These are phyloP conservation scores for Cordia subcordata DNA, from an alignment of 257 asterid species.

Conservation along the genomic window DNA sequence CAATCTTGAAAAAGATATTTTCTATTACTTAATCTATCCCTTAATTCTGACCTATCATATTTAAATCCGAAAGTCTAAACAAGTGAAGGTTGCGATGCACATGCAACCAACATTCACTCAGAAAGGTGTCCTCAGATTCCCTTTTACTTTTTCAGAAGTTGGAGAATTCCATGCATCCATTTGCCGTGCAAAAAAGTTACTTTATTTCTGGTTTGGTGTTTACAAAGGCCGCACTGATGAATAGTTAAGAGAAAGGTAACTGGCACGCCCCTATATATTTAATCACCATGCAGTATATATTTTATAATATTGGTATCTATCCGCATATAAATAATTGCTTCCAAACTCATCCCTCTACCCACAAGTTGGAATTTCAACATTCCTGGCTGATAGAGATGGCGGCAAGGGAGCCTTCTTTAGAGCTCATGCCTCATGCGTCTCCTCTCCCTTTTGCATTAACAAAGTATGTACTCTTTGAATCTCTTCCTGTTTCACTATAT, in stretches of 20 bases:
- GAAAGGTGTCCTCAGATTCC: not conserved
- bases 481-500: not conserved
- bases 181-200: not conserved
- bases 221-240: not conserved
- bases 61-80: not conserved
- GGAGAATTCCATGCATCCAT: not conserved
- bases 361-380: not conserved
- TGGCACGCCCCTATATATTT: not conserved
- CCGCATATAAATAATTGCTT: not conserved
- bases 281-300: not conserved
- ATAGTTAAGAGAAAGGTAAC: not conserved
- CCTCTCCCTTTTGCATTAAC: slow-evolving; percentile 21
- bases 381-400: slow-evolving; percentile 19
- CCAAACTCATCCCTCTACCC: not conserved
- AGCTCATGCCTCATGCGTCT: slow-evolving; percentile 21
- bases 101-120: not conserved
- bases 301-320: too few species aligned
- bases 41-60: too few species aligned
- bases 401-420: slow-evolving; percentile 19
- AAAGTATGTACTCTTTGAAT: slow-evolving; percentile 28
- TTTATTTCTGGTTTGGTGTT: not conserved
- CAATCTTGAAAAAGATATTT: too few species aligned
- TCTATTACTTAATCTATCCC: too few species aligned
- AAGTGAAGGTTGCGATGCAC: not conserved
- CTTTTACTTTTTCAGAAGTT: not conserved